These are phyloP conservation scores for Pestalotiopsis sp. DNA, from an alignment of 2,329 filamentous ascomycete species.

Conservation along the genomic window DNA sequence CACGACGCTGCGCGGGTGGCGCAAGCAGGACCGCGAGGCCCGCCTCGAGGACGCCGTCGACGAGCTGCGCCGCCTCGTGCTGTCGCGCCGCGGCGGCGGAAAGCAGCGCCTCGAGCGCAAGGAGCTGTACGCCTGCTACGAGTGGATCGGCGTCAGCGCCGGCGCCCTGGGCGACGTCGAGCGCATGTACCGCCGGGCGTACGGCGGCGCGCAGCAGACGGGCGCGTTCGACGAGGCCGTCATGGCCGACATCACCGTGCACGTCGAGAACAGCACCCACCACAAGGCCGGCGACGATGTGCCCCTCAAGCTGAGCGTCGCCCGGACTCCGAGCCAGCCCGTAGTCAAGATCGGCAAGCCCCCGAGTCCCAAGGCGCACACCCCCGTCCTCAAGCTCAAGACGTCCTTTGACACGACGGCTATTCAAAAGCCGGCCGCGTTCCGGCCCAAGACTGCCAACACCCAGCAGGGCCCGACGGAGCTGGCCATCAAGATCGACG, in stretches of 20 bases:
- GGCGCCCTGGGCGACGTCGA: constrained; percentile 55
- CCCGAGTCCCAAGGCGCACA: constrained; percentile 19
- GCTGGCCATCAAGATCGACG: constrained; percentile 23
- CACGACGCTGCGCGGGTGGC: constrained; percentile 25
- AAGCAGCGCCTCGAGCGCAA: constrained; percentile 40
- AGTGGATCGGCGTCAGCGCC: constrained; percentile 56
- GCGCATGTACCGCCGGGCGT: constrained; percentile 56
- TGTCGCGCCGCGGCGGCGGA: constrained; percentile 52
- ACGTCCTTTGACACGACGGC: constrained; percentile 38
- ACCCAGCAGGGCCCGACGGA: constrained; percentile 11
- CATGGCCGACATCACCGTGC: background rate
- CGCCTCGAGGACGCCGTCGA: constrained; percentile 64
- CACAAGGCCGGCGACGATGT: background rate
- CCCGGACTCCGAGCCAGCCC: background rate
- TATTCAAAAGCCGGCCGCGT: background rate
- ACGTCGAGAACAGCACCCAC: background rate
- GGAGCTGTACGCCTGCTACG: constrained; percentile 56
- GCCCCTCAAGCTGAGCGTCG: background rate
- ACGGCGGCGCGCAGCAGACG: constrained; percentile 48
- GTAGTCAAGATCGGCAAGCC: constrained; percentile 16
- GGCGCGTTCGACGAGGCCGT: constrained; percentile 41
- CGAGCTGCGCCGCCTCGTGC: constrained; percentile 60
- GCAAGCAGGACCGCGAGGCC: constrained; percentile 15
- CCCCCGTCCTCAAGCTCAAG: constrained; percentile 41
- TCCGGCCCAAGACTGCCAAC: constrained; percentile 5